Conservation (phyloP, 2,329 filamentous ascomycete species). For the Tolypocladium guangdongense region DNA sequence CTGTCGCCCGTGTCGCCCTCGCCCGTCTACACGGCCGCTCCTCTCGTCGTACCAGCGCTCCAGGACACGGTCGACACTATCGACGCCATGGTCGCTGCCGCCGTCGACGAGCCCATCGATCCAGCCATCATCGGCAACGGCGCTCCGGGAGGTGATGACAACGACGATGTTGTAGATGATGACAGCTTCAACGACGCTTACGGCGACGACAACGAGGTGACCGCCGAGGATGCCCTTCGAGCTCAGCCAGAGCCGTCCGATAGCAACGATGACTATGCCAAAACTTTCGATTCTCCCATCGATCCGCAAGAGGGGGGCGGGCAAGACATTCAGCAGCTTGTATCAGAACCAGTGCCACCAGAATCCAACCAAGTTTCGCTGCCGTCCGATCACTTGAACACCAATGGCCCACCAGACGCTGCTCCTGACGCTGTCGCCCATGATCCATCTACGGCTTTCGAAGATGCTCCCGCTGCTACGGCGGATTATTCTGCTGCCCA, state of each 20-base stretch:
- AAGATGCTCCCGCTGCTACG: conserved; percentile 9
- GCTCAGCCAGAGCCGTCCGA: conserved; percentile 18
- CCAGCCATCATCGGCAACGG: conserved; percentile 14
- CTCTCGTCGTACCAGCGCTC: conserved; percentile 36
- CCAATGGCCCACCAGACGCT: conserved; percentile 18
- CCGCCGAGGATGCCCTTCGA: conserved; percentile 11
- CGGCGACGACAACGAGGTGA: conserved; percentile 19
- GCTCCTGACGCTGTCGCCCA: conserved; percentile 16
- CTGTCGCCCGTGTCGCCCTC: conserved; percentile 41
- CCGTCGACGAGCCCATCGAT: conserved; percentile 20
- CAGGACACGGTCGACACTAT: conserved; percentile 41
- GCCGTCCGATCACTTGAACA: conserved; percentile 25
- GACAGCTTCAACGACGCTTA: conserved; percentile 39
- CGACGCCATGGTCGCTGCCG: conserved; percentile 33
- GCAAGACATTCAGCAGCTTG: conserved; percentile 24
- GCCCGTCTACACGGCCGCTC: conserved; percentile 33
- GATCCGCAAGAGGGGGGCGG: conserved; percentile 24
- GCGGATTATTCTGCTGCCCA: conserved; percentile 10
- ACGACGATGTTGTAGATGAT: conserved; percentile 29
- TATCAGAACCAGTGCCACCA: conserved; percentile 30
- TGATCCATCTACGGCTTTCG: conserved; percentile 18
- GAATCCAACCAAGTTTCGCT: conserved; percentile 31
- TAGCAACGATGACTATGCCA: conserved; percentile 39
- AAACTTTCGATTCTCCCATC: conserved; percentile 38
- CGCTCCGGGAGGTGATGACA: conserved; percentile 21